A percentile compares a stretch with the other conserved stretches of the same genome.
These are phyloP conservation scores for Lipomyces yamadae DNA, from an alignment of 805 yeast genomes.

Conservation along the genomic window DNA sequence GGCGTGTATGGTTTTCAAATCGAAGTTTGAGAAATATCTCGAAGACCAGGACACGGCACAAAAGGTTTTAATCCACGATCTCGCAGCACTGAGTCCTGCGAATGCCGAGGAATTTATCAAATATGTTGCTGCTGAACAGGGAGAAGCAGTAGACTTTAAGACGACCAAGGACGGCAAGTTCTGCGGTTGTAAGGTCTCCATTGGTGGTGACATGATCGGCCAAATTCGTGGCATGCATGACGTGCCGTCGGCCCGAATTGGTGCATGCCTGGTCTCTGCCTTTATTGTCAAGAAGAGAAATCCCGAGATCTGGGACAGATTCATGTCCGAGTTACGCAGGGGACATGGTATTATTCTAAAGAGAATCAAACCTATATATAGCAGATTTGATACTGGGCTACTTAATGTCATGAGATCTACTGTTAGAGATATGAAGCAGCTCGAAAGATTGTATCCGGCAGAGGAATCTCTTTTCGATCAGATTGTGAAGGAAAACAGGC, in stretches of 20 bases:
- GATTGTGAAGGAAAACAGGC: conserved; percentile 12
- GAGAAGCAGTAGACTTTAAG: background rate
- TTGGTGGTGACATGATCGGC: conserved; percentile 24
- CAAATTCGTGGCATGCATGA: conserved; percentile 27
- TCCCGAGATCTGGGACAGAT: conserved; percentile 23
- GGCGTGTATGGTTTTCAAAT: conserved; percentile 24
- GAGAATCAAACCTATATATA: conserved; percentile 15
- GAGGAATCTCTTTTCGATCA: conserved; percentile 8
- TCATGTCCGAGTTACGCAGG: conserved; percentile 11
- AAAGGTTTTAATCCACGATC: conserved; percentile 22
- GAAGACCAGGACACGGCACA: background rate
- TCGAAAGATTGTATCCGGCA: conserved; percentile 6
- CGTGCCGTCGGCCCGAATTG: conserved; percentile 15
- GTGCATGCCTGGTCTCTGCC: conserved; percentile 28
- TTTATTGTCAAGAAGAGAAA: conserved; percentile 22
- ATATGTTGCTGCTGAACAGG: conserved; percentile 19
- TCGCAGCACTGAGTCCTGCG: conserved; percentile 24
- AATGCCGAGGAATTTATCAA: conserved; percentile 26
- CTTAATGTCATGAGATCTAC: conserved; percentile 20
- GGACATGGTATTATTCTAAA: conserved; percentile 23
- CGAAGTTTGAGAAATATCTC: conserved; percentile 11
- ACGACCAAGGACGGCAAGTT: conserved; percentile 1
- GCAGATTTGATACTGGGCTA: conserved; percentile 4
- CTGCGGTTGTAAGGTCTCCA: conserved; percentile 13
- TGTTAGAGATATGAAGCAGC: conserved; percentile 9